phyloP scores from a whole-genome alignment of 352 stramenopile genomes.

The Phytophthora chlamydospora region DNA sequence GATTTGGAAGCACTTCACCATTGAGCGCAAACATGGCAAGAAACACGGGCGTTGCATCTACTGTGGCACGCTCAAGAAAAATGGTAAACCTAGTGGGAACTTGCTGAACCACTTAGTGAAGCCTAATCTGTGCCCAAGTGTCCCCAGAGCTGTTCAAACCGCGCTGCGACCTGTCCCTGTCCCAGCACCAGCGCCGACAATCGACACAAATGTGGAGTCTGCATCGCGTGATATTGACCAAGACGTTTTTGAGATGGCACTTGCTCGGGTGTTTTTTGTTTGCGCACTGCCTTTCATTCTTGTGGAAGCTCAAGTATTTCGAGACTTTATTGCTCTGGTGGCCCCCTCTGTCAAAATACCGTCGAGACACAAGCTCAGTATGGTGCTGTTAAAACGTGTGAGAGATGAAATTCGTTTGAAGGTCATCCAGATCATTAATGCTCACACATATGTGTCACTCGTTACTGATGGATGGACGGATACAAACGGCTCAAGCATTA shows the following conservation, averaged over 20 bases:
- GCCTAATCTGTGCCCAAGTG: too few relatives aligned
- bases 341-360: not conserved
- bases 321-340: not conserved
- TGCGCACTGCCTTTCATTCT: not conserved
- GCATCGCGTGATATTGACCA: not conserved
- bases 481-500: conserved; percentile 10
- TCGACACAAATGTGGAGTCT: not conserved
- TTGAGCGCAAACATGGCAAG: not conserved
- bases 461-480: conserved; percentile 8
- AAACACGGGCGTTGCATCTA: conserved; percentile 1
- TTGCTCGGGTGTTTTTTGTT: not conserved
- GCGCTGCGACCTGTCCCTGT: too few relatives aligned
- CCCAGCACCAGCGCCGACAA: too few relatives aligned
- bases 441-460: conserved; percentile 1
- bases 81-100: conserved; percentile 1
- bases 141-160: too few relatives aligned
- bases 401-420: not conserved
- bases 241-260: not conserved
- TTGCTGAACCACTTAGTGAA: not conserved
- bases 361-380: conserved; percentile 1
- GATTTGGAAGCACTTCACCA: conserved; percentile 3
- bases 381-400: not conserved
- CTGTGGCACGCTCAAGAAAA: not conserved
- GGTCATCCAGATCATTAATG: conserved; percentile 3
- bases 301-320: not conserved